phyloP scores from a whole-genome alignment of 202 grass and related monocot species.

The Hordeum pubiflorum region DNA sequence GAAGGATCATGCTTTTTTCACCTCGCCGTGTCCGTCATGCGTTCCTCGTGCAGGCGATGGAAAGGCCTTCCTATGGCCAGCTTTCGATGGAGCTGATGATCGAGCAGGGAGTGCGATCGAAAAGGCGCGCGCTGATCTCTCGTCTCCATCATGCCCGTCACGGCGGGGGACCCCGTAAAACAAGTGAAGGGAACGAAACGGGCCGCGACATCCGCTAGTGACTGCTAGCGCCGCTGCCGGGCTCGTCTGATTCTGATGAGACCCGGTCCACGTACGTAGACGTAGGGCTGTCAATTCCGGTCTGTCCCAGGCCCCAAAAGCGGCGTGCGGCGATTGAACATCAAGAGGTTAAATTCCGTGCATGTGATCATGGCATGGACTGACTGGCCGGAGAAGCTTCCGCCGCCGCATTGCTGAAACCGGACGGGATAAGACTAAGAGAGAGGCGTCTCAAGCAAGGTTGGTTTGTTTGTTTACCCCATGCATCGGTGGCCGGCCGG shows the following conservation, averaged over 20 bases:
- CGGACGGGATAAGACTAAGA: not conserved
- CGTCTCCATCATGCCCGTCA: constrained; percentile 22
- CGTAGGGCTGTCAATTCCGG: constrained; percentile 24
- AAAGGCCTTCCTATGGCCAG: not conserved
- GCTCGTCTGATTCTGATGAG: not conserved
- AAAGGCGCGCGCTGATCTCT: constrained; percentile 6
- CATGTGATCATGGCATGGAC: constrained; percentile 22
- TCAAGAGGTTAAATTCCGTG: not conserved
- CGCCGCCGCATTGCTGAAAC: not conserved
- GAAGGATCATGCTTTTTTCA: not conserved
- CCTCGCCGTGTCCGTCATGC: not conserved
- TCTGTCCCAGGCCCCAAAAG: not conserved
- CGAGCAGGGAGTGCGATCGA: not conserved
- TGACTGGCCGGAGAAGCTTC: constrained; percentile 2
- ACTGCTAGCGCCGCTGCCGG: constrained; percentile 15
- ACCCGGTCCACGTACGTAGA: not conserved
- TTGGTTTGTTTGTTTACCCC: not conserved
- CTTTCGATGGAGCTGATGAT: not conserved
- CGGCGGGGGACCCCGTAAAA: not conserved
- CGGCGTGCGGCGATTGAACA: not conserved
- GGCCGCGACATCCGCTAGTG: constrained; percentile 22
- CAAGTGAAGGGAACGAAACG: not conserved
- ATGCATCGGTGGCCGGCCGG: not conserved
- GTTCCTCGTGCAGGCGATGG: not conserved
- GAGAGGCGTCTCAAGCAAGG: constrained; percentile 8